phyloP scores from a whole-genome alignment of 2,329 filamentous ascomycete genomes.

The Neophaeococcomyces mojaviensis region DNA sequence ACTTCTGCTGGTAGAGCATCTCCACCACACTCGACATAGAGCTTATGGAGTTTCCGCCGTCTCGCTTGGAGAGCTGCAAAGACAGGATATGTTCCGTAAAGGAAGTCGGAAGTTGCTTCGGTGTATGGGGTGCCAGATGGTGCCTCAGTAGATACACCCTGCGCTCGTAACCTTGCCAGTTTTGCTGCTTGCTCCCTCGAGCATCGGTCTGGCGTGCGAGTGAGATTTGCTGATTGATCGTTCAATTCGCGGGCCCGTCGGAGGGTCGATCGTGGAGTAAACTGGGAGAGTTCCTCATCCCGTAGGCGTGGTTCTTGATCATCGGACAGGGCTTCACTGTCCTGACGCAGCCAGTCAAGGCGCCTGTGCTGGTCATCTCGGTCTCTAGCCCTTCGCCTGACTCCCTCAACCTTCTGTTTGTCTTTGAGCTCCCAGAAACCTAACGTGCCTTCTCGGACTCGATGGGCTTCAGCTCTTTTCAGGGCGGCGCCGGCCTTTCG shows the following conservation, averaged over 20 bases:
- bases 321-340: too few species aligned
- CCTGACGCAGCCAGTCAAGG: neutral
- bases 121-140: conserved; percentile 54
- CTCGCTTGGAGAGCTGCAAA: conserved; percentile 65
- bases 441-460: neutral
- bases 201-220: neutral
- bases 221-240: too few species aligned
- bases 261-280: too few species aligned
- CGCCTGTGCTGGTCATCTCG: neutral
- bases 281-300: too few species aligned
- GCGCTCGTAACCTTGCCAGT: neutral
- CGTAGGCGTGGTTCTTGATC: too few species aligned
- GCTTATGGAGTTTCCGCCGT: conserved; percentile 68
- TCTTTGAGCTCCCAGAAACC: conserved; percentile 8
- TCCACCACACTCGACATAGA: conserved; percentile 65
- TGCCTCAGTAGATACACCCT: neutral
- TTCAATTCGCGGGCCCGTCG: too few species aligned
- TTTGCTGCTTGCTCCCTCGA: neutral
- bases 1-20: conserved; percentile 42
- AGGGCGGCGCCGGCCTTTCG: conserved; percentile 33
- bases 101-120: conserved; percentile 80
- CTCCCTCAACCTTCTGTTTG: neutral
- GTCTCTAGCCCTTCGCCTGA: neutral
- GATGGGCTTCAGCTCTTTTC: conserved; percentile 1
- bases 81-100: conserved; percentile 79